Conservation (phyloP, 495 filamentous ascomycete species). For the Penicillium cinerascens region DNA sequence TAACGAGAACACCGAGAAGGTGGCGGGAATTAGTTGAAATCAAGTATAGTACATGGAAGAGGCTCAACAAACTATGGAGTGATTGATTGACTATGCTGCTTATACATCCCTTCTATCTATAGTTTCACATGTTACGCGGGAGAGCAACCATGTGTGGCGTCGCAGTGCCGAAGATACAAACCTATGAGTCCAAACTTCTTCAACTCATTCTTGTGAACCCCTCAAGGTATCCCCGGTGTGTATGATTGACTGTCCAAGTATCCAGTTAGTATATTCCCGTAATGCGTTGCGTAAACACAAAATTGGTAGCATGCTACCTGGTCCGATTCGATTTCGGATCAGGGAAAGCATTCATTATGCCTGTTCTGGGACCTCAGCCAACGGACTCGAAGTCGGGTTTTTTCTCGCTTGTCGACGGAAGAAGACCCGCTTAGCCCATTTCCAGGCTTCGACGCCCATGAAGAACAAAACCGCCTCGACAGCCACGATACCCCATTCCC, state of each 20-base stretch:
- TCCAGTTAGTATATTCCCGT: background rate
- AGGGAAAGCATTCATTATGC: slow-evolving; percentile 26
- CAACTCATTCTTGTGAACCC: no score
- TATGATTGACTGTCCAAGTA: background rate
- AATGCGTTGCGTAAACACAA: background rate
- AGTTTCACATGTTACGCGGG: no score
- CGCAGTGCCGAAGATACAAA: no score
- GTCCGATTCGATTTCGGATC: slow-evolving; percentile 3
- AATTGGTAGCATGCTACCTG: slow-evolving; percentile 2
- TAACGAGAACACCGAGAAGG: no score
- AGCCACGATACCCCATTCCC: slow-evolving; percentile 64
- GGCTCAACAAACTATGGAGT: no score
- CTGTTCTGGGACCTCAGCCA: background rate
- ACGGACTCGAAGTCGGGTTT: background rate
- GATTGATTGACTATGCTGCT: no score
- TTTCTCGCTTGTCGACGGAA: slow-evolving; percentile 25
- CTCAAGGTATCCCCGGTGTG: background rate
- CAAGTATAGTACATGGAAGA: no score
- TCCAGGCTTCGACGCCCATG: slow-evolving; percentile 59
- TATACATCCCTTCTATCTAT: no score
- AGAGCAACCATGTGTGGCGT: no score
- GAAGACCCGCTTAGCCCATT: slow-evolving; percentile 53
- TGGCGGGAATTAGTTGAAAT: no score
- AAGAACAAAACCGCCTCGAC: slow-evolving; percentile 55
- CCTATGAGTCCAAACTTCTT: no score